Evolutionary conservation across 805 yeast genomes (phyloP), one percentile per base, ranked within the genome.

Genomic region (Naumovozyma castellii): DNA sequence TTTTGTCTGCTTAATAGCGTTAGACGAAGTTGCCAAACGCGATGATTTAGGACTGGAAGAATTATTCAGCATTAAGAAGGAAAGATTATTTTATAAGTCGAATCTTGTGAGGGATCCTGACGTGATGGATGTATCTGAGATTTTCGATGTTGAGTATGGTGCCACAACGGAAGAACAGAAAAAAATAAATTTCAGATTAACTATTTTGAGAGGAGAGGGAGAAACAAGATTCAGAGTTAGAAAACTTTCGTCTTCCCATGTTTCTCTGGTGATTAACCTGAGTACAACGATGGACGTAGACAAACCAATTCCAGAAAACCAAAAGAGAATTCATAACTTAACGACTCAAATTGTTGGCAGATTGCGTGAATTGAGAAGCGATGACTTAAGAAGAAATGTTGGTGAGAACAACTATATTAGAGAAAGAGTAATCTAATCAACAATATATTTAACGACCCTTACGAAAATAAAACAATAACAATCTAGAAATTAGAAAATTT

Each of bases 371-470:
- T 41, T 56, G 34, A 44, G 57, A 30, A 47, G 48, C 18, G 44
- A 42, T 16, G 58, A 57, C 17, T 45, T 59, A 17, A 51, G 59
- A 34, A 54, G 58, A 34, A 51, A 54, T 35, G 40, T 57, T 22
- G 64, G 62, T 20, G 58, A 56, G 35, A 57, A 56, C 35, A 52
- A 51, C 36, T 54, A 55, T 38, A 17, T 44, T 12, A 35, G 40
- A n/a, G 43, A 29, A 29, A 29, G 32, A 29, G 32, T 29, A 29
- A 6, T 29, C 15, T 29, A 13, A n/a, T 5, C 5, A 29, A 6
- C 8, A 29, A 13, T 22, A 6, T n/a, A n/a, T n/a, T n/a, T n/a
- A n/a, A n/a, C n/a, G n/a, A n/a, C n/a, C n/a, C n/a, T n/a, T n/a
- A n/a, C n/a, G n/a, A n/a, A n/a, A n/a, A n/a, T n/a, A n/a, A n/a